phyloP scores from a whole-genome alignment of 768 basidiomycete species.

The Suillus lakei region DNA sequence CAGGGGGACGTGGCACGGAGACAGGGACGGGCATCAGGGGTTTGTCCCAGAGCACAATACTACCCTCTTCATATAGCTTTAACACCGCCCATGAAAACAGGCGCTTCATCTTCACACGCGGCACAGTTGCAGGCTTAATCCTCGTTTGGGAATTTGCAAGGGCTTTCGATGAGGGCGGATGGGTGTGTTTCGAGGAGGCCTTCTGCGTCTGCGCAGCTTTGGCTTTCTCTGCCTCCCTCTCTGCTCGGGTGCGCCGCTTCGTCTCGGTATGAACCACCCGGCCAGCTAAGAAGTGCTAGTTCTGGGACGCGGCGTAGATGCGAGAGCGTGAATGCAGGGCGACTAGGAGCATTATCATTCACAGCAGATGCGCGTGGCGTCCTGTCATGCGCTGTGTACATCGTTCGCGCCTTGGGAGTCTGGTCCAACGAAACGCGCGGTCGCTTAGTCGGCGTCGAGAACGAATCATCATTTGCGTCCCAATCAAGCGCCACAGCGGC shows the following conservation, averaged over 20 bases:
- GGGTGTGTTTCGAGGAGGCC: background rate
- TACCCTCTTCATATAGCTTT: conserved; percentile 72
- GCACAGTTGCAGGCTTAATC: conserved; percentile 23
- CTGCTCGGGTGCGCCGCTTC: conserved; percentile 56
- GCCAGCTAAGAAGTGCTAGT: conserved; percentile 62
- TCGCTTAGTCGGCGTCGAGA: conserved; percentile 40
- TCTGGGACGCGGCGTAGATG: conserved; percentile 81
- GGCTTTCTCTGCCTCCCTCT: conserved; percentile 47
- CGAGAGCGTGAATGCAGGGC: conserved; percentile 61
- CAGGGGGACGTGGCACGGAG: conserved; percentile 7
- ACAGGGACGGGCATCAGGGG: conserved; percentile 40
- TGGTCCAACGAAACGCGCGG: conserved; percentile 7
- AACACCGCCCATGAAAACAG: conserved; percentile 70
- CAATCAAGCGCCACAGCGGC: conserved; percentile 27
- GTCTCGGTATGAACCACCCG: conserved; percentile 67
- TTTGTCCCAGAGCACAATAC: conserved; percentile 75
- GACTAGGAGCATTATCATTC: background rate
- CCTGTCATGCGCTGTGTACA: background rate
- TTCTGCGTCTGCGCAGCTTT: conserved; percentile 8
- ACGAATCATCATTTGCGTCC: conserved; percentile 9
- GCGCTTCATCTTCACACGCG: conserved; percentile 59
- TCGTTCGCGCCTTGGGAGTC: conserved; percentile 32
- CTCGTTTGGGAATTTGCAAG: background rate
- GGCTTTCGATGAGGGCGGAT: background rate
- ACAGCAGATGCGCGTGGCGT: conserved; percentile 6